Conservation (phyloP, 208 protist genomes). For the Wallacemonas rigidus region DNA sequence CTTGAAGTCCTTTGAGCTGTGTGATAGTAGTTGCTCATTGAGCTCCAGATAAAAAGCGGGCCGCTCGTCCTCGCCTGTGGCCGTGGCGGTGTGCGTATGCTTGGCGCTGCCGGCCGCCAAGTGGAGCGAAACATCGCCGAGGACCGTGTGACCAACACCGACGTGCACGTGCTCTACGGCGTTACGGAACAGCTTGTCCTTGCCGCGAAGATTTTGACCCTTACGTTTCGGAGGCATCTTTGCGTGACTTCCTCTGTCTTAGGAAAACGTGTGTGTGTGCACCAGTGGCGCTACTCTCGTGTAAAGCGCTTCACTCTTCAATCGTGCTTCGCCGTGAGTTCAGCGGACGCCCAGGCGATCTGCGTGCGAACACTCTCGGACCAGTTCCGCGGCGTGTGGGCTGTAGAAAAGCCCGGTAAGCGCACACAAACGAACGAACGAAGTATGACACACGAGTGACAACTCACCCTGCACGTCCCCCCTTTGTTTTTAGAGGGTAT, state of each 20-base stretch:
- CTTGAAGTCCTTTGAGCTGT: conserved; percentile 86
- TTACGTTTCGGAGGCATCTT: conserved; percentile 81
- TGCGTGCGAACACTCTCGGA: no score
- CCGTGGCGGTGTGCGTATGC: background rate
- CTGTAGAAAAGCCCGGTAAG: no score
- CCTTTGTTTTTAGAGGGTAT: no score
- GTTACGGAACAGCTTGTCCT: conserved; percentile 84
- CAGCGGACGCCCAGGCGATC: no score
- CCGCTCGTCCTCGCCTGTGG: conserved; percentile 7
- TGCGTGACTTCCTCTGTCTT: background rate
- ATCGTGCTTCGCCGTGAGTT: no score
- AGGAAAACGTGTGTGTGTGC: background rate
- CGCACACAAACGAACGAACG: no score
- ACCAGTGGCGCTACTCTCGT: background rate
- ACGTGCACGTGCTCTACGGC: conserved; percentile 90
- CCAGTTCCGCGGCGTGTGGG: no score
- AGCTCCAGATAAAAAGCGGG: conserved; percentile 84
- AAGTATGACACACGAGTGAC: no score
- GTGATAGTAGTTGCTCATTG: conserved; percentile 77
- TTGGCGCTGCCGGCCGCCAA: conserved; percentile 38
- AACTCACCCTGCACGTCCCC: no score
- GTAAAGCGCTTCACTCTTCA: background rate
- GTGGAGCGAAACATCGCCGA: conserved; percentile 75
- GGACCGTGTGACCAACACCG: conserved; percentile 78
- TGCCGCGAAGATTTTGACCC: conserved; percentile 61